Conservation (phyloP, 2,329 filamentous ascomycete genomes). For the Arthrinium phaeospermum region DNA sequence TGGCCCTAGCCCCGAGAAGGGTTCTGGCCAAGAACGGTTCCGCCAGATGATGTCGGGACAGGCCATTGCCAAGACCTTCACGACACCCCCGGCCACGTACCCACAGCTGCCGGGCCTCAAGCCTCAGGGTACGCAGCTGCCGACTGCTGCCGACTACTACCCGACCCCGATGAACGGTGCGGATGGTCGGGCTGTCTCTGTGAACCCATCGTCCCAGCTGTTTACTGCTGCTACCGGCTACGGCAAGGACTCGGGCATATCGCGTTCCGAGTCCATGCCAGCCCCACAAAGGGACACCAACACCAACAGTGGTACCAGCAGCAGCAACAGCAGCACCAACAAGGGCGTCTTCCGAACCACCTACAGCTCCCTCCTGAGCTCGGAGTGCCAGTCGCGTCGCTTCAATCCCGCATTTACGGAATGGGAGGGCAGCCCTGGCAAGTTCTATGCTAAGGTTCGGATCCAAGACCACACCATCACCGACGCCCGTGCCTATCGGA, state of each 20-base stretch:
- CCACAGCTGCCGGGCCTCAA: not conserved
- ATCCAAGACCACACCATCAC: slow-evolving; percentile 27
- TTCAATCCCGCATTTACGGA: slow-evolving; percentile 37
- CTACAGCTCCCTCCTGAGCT: slow-evolving; percentile 24
- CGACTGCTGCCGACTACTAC: not conserved
- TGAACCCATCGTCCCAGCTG: not conserved
- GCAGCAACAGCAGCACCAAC: not conserved
- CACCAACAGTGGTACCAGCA: not conserved
- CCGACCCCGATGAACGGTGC: not conserved
- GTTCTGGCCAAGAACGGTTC: slow-evolving; percentile 36
- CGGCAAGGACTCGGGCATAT: not conserved
- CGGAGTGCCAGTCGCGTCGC: slow-evolving; percentile 34
- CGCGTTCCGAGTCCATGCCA: not conserved
- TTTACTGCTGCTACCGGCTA: not conserved
- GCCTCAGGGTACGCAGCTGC: not conserved
- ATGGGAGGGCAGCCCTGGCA: slow-evolving; percentile 21
- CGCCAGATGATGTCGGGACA: slow-evolving; percentile 29
- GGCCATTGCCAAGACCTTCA: not conserved
- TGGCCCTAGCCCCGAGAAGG: slow-evolving; percentile 33
- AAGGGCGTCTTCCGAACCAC: not conserved
- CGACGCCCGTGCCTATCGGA: slow-evolving; percentile 24
- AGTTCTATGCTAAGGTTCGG: slow-evolving; percentile 31
- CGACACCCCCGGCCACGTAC: not conserved
- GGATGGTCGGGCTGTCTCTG: not conserved
- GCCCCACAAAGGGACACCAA: not conserved